Evolutionary conservation across 148 eudicot genomes (phyloP), one percentile per base, ranked within the genome.

Genomic region (Selenicereus undatus): DNA sequence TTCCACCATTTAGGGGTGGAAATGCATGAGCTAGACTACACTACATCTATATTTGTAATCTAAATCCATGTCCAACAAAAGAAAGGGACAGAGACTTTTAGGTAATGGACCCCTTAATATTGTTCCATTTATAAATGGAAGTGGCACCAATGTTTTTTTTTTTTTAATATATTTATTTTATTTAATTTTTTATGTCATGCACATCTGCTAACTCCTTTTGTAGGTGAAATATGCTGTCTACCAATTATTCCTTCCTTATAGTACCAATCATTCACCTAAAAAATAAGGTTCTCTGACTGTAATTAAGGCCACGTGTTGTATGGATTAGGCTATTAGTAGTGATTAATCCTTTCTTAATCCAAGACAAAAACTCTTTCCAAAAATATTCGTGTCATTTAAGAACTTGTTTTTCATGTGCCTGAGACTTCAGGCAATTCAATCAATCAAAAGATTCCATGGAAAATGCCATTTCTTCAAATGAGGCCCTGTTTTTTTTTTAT

Each of bases 211-310:
- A 74, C 74, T 35, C 36, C 43, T 83, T 78, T 86, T 83, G 81
- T 76, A 80, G 85, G 84, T 82, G 79, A 73, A 54, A 58, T 85
- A 84, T 85, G 83, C 83, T 82, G 80, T 69, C 81, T 76, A 84
- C 91, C 82, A 79, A 84, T 88, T 86, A 86, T 86, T 89, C 88
- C 26, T 84, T 89, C 86, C 22, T 73, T 80, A 24, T 65, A 39
- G 11, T 52, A 76, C 71, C 88, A 88, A 89, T 89, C 86, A 91
- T 89, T 89, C 90, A 88, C 83, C 58, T 66, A 74, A 52, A 73
- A 35, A 82, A 72, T 75, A 76, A 70, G 60, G 52, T 68, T 62
- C 58, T 64, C 69, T 75, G 83, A 58, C 74, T 74, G 74, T 65
- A 60, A 74, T 39, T 39, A 81, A 58, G 73, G 71, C 74, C 76